These are phyloP conservation scores for Rhizopogon vinicolor DNA, from an alignment of 768 basidiomycete species.

Conservation along the genomic window DNA sequence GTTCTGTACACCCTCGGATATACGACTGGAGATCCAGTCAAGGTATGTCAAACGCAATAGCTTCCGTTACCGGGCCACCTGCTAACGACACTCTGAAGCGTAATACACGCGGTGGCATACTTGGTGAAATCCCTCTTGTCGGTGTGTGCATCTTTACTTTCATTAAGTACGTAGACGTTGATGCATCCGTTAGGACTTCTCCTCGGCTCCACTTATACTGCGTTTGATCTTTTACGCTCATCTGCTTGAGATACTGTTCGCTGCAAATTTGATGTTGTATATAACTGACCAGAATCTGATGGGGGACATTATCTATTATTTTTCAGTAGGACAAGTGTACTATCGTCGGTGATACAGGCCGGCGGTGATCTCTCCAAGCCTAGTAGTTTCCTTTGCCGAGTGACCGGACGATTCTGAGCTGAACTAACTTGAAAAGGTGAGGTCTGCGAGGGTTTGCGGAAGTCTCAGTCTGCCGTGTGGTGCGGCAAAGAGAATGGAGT, in stretches of 20 bases:
- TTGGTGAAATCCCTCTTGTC: conserved; percentile 8
- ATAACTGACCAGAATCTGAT: background rate
- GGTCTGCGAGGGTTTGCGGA: too few species aligned
- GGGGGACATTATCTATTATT: background rate
- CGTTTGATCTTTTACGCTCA: conserved; percentile 6
- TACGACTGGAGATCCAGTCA: conserved; percentile 32
- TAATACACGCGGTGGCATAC: conserved; percentile 8
- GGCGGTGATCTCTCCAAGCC: too few species aligned
- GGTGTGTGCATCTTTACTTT: conserved; percentile 9
- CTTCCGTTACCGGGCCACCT: background rate
- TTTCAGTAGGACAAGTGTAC: background rate
- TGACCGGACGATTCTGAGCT: too few species aligned
- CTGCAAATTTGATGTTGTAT: background rate
- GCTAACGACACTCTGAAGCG: conserved; percentile 2
- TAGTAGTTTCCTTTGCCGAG: too few species aligned
- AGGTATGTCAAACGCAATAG: conserved; percentile 18
- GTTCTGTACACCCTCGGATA: conserved; percentile 40
- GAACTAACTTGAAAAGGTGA: too few species aligned
- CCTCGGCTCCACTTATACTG: conserved; percentile 11
- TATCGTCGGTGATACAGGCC: too few species aligned
- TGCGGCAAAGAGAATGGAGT: too few species aligned
- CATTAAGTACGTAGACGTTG: background rate
- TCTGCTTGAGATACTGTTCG: conserved; percentile 1
- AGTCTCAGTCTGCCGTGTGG: too few species aligned
- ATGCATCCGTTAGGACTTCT: conserved; percentile 8